Conservation (phyloP, 2,329 filamentous ascomycete species). For the Cladosporium sp. region DNA sequence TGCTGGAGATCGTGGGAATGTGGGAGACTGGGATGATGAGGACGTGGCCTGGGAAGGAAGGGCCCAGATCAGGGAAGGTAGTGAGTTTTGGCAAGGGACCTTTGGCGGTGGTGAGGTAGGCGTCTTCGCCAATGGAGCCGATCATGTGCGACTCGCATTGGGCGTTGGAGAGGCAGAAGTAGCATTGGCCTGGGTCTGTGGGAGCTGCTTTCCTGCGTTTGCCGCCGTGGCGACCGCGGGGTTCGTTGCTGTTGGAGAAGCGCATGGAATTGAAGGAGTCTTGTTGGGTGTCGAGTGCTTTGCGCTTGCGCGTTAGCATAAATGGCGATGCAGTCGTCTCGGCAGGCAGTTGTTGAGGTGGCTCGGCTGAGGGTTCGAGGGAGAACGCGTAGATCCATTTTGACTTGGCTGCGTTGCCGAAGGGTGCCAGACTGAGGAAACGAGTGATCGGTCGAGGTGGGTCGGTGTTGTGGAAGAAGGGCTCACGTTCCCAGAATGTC, state of each 20-base stretch:
- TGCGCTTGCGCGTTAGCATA: constrained; percentile 55
- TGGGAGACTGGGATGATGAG: constrained; percentile 89
- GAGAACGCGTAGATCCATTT: constrained; percentile 73
- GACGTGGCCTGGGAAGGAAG: constrained; percentile 73
- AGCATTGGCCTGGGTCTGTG: constrained; percentile 71
- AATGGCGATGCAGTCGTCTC: constrained; percentile 79
- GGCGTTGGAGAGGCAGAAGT: constrained; percentile 91
- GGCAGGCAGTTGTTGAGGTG: constrained; percentile 60
- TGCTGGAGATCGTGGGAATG: constrained; percentile 69
- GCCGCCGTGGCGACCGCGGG: constrained; percentile 36
- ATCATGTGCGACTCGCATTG: constrained; percentile 84
- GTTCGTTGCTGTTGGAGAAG: constrained; percentile 51
- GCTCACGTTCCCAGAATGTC: constrained; percentile 86
- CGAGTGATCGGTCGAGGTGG: constrained; percentile 65
- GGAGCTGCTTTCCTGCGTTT: constrained; percentile 43
- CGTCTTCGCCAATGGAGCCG: constrained; percentile 81
- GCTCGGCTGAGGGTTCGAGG: constrained; percentile 64
- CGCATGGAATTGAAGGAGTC: constrained; percentile 42
- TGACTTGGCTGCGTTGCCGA: constrained; percentile 72
- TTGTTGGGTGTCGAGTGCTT: constrained; percentile 34
- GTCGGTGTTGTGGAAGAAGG: constrained; percentile 68
- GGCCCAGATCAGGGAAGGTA: constrained; percentile 68
- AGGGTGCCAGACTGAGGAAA: constrained; percentile 85
- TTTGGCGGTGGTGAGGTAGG: constrained; percentile 89
- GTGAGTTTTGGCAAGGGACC: constrained; percentile 74